Evolutionary conservation across 1,139 yeast species (phyloP).

Genomic region (Pichia sorboxylosa): DNA sequence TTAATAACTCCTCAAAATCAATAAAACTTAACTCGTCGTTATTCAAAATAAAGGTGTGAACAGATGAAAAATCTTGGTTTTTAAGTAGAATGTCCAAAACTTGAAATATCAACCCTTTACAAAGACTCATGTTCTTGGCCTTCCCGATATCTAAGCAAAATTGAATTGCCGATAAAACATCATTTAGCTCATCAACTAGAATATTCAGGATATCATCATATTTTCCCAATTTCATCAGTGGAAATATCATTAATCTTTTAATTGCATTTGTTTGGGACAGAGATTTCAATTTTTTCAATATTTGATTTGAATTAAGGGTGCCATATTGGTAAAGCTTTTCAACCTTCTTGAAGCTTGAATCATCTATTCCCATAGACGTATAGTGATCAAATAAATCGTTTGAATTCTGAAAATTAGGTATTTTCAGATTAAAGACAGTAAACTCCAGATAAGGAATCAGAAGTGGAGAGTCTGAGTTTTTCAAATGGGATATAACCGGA

Average conservation of each 20-base stretch:
- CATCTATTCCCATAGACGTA: too few relatives aligned
- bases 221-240: constrained; percentile 48
- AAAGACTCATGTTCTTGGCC: constrained; percentile 8
- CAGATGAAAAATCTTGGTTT: constrained; percentile 8
- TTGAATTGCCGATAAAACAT: constrained; percentile 44
- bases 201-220: constrained; percentile 59
- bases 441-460: constrained; percentile 54
- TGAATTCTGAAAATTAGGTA: constrained; percentile 34
- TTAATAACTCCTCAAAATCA: constrained; percentile 39
- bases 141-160: constrained; percentile 33
- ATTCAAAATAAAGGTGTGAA: constrained; percentile 16
- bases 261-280: too few relatives aligned
- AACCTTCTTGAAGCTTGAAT: constrained; percentile 16
- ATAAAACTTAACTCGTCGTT: constrained; percentile 39
- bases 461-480: constrained; percentile 21
- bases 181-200: constrained; percentile 46
- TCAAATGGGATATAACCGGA: constrained; percentile 39
- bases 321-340: constrained; percentile 19
- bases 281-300: constrained; percentile 18
- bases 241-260: constrained; percentile 39
- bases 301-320: constrained; percentile 26
- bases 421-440: constrained; percentile 33
- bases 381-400: constrained; percentile 50
- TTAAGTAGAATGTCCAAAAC: constrained; percentile 16
- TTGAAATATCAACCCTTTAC: constrained; percentile 11